Base-by-base conservation (phyloP, 2,329 filamentous ascomycete species). In the Stenocarpella maydis region DNA sequence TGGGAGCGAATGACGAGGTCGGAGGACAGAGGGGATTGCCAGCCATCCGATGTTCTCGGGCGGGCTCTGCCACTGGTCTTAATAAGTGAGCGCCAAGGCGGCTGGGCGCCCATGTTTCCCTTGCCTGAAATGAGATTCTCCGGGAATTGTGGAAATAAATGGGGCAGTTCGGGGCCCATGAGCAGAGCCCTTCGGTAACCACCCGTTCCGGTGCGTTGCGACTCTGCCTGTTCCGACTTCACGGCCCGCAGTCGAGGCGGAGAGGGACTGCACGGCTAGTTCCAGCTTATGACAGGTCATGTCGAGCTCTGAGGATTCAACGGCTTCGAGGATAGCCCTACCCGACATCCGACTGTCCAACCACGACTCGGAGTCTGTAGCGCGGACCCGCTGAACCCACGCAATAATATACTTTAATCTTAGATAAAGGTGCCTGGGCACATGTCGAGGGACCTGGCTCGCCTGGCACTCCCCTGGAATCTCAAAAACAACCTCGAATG, bases 51-150 rank as follows among this genome's bases (percentile, higher is more conserved):
- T 12, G 10, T 50, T 37, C 55, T 21, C 21, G 43, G 24, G 28
- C 39, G 43, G 41, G 26, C 31, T 67, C 41, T 49, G 58, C 58
- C 43, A 28, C 43, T 49, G 58, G 49, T 67, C 39, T 26, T 50
- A 67, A 39, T 50, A 67, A 39, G 41, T 67, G 41, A 58, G 31
- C 31, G 52, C 65, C 52, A 58, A 58, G 53, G 6, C 31, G 52
- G 52, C 52, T 50, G 50, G 53, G 6, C 5, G 10, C n/a, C n/a
- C 65, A 17, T 19, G 10, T 9, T 28, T 28, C 9, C 43, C 43
- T 9, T 14, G 34, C 21, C 41, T 49, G 24, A 67, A 67, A 67
- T 67, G 65, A 67, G 65, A 49, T 67, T 47, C 31, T 47, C 52
- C 53, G 65, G 65, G 19, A 34, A 19, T 19, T 67, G 65, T 67